Percentiles rank a stretch among this genome's conserved stretches.
Evolutionary conservation across 495 filamentous ascomycete genomes (phyloP).

Genomic region (Tuber melanosporum): DNA sequence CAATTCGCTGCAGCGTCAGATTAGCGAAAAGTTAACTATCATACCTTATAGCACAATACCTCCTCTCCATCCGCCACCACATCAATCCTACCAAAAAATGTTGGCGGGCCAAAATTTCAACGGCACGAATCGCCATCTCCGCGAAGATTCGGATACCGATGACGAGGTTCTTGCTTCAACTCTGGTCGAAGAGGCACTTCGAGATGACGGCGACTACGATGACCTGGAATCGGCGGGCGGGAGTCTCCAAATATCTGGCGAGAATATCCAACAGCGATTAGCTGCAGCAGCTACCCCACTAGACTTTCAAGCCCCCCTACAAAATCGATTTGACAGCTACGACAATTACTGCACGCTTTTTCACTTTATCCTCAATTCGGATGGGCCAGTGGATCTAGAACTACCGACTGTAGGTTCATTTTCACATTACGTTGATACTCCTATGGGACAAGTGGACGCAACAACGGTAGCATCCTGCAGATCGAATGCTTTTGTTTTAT

Average conservation of each 20-base stretch:
- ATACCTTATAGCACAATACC: slow-evolving; percentile 5
- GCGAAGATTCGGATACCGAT: slow-evolving; percentile 39
- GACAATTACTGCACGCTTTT: slow-evolving; percentile 98
- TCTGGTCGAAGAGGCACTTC: slow-evolving; percentile 42
- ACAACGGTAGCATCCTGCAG: slow-evolving; percentile 1
- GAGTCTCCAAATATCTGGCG: slow-evolving; percentile 41
- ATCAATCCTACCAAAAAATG: slow-evolving; percentile 20
- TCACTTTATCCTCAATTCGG: slow-evolving; percentile 97
- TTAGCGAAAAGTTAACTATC: slow-evolving; percentile 26
- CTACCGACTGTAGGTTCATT: slow-evolving; percentile 74
- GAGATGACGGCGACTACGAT: slow-evolving; percentile 43
- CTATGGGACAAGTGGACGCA: neutral
- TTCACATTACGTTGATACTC: slow-evolving; percentile 14
- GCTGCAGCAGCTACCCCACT: slow-evolving; percentile 84
- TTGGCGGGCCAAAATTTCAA: slow-evolving; percentile 29
- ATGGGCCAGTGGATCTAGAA: slow-evolving; percentile 93
- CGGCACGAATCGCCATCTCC: slow-evolving; percentile 23
- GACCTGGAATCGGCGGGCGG: slow-evolving; percentile 42
- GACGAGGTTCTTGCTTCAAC: slow-evolving; percentile 40
- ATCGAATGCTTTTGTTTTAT: neutral
- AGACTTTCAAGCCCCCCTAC: slow-evolving; percentile 87
- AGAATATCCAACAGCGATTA: slow-evolving; percentile 86
- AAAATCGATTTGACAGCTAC: slow-evolving; percentile 95
- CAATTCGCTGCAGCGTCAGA: slow-evolving; percentile 9
- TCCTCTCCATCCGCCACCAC: slow-evolving; percentile 13